Evolutionary conservation across 805 yeast genomes (phyloP).

Genomic region (Cyberlindnera mrakii): DNA sequence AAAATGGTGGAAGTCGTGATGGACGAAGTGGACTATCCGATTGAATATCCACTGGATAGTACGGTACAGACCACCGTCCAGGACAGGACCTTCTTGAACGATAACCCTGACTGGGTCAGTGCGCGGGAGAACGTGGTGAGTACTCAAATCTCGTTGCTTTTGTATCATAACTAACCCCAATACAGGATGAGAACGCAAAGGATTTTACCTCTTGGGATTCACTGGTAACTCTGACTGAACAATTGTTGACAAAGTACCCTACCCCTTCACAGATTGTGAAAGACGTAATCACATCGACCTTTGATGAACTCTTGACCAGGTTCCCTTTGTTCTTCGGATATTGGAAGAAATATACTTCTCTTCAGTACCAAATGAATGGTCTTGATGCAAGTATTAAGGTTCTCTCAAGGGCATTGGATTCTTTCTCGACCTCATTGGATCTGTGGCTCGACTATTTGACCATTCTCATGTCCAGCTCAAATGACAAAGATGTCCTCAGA

Average conservation of each 20-base stretch:
- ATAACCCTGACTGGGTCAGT: conserved; percentile 20
- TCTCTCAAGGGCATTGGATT: conserved; percentile 37
- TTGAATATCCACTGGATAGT: neutral
- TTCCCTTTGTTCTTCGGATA: conserved; percentile 55
- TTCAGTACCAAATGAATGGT: conserved; percentile 54
- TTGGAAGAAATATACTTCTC: conserved; percentile 58
- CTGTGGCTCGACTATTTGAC: conserved; percentile 64
- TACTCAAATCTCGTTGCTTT: neutral
- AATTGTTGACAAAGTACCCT: conserved; percentile 27
- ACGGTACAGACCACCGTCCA: neutral
- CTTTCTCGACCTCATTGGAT: conserved; percentile 54
- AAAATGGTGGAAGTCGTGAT: too few relatives aligned
- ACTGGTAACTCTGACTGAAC: conserved; percentile 29
- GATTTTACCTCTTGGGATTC: conserved; percentile 36
- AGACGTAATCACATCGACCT: conserved; percentile 26
- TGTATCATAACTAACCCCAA: conserved; percentile 2
- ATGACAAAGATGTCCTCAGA: conserved; percentile 30
- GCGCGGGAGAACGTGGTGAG: conserved; percentile 19
- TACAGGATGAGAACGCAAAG: conserved; percentile 13
- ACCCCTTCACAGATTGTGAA: conserved; percentile 28
- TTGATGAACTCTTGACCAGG: conserved; percentile 37
- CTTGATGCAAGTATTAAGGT: conserved; percentile 41
- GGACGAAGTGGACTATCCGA: too few relatives aligned
- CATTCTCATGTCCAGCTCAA: conserved; percentile 40
- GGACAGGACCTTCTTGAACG: conserved; percentile 14